Percentiles rank a stretch among this genome's conserved stretches.
Evolutionary conservation across 2,329 filamentous ascomycete genomes (phyloP).

Genomic region (Macrophomina pseudophaseolina): DNA sequence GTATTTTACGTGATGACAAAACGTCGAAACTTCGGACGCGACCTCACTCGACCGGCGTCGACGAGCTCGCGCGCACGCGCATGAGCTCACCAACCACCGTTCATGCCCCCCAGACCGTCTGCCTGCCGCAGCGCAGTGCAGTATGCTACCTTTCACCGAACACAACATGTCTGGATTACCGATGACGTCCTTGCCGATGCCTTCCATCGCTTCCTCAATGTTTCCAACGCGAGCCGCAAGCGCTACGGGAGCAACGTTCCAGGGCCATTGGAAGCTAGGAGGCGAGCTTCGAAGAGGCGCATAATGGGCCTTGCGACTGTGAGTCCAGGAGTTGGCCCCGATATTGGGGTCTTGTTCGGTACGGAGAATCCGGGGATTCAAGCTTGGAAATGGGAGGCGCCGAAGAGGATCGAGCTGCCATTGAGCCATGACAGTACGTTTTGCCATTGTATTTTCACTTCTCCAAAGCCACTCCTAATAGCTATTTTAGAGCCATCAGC

Average conservation of each 20-base stretch:
- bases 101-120: constrained; percentile 55
- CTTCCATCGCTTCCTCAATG: constrained; percentile 54
- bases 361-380: background rate
- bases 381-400: constrained; percentile 20
- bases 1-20: constrained; percentile 17
- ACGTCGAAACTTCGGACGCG: background rate
- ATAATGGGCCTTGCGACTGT: constrained; percentile 56
- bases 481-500: background rate
- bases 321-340: constrained; percentile 6
- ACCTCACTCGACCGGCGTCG: background rate
- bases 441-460: no score
- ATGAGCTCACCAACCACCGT: constrained; percentile 25
- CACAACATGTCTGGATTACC: constrained; percentile 63
- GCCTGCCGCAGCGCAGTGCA: constrained; percentile 59
- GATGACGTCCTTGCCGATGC: constrained; percentile 60
- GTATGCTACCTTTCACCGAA: constrained; percentile 45
- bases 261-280: constrained; percentile 66
- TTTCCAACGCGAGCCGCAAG: constrained; percentile 46
- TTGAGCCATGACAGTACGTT: constrained; percentile 10
- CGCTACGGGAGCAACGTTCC: constrained; percentile 66
- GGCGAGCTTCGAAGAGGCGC: constrained; percentile 60
- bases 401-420: constrained; percentile 1
- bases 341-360: constrained; percentile 23
- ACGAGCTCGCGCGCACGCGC: background rate
- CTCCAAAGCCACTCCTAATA: background rate